Evolutionary conservation across 2,329 filamentous ascomycete genomes (phyloP), one percentile per base, ranked within the genome.

Genomic region (Fusarium xyrophilum): DNA sequence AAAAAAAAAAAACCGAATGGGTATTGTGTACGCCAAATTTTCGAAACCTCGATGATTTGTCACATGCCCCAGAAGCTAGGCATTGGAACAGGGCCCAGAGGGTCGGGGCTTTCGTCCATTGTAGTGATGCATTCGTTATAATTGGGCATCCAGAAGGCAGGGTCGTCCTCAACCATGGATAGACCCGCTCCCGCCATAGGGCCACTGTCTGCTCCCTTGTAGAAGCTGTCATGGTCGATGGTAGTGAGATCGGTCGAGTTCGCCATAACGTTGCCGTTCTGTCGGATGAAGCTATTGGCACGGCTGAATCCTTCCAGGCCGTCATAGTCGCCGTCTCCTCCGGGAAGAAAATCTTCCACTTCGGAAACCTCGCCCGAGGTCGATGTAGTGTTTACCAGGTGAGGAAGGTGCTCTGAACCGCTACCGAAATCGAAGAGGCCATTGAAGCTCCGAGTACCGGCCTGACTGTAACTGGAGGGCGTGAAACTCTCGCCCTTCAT

Each of bases 331-430:
- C 85, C 84, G 35, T 80, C 79, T 66, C 82, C 80, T 67, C 82
- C 79, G 52, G 79, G 80, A 52, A 83, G 77, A 63, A 85, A 84
- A 68, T 90, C 88, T 65, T 90, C 89, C 8, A 87, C 87, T 74
- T 90, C 88, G 13, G 88, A 90, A 12, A 90, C 88, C 63, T 91
- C 88, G 36, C 88, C 88, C 15, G 88, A 91, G 12, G 87, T 89
- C 13, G 87, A 88, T 2, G 85, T 86, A 52, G 82, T 82, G 73
- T 86, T 82, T 65, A 86, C 85, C 72, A 89, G 76, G 50, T 84
- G 80, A 51, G 83, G 82, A 30, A 84, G 82, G 66, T 84, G 85
- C 73, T 87, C 85, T n/a, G 82, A 84, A 65, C 82, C 84, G 69
- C 78, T 82, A 67, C 77, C 78, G 55, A 83, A 86, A 55, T 87